Base-by-base conservation (phyloP, 129 eudicot species). In the Flaveria bidentis region DNA sequence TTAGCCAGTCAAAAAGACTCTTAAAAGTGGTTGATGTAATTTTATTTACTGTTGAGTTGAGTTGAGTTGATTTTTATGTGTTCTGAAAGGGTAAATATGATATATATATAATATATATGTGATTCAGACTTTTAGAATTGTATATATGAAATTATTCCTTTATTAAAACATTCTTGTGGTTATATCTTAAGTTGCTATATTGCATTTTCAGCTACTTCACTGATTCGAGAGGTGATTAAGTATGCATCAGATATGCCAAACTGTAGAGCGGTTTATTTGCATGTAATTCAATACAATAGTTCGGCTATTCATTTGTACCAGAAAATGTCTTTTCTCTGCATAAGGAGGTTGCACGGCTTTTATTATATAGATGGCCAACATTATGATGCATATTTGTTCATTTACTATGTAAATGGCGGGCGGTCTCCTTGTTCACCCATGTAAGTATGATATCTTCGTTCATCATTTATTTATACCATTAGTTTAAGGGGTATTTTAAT, bases 361-460 rank as follows among this genome's bases (percentile, higher is more conserved):
- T 94, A 89, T 78, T 83, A 66, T 50, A 94, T 94, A 71, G 80
- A 83, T 41, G 92, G 92, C 65, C 99, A 82, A 62, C 96, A 91
- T 76, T 89, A 94, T 74, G 99, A 94, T 72, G 87, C 99, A 1
- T 91, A 83, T 80, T 77, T 94, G 87, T 94, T 94, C 85, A 85
- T 91, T 74, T 94, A 81, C 86, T 91, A 88, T 50, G 93, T 94
- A 18, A 94, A 94, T 72, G 99, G 94, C 45, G 96, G 96, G 13
- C 90, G 90, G 44, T 94, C 97, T 83, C 96, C 93, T 50, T 94
- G 99, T 84, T 89, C 99, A 65, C 99, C 92, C 5, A 67, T 87
- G 99, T 94, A 89, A 94, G 99, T 87, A 72, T 55, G 41, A 13
- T 67, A 68, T 72, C 67, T 26, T 39, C 63, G 25, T 46, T 81